phyloP scores from a whole-genome alignment of 371 early-diverging fungal species.

The Dichotomocladium elegans region DNA sequence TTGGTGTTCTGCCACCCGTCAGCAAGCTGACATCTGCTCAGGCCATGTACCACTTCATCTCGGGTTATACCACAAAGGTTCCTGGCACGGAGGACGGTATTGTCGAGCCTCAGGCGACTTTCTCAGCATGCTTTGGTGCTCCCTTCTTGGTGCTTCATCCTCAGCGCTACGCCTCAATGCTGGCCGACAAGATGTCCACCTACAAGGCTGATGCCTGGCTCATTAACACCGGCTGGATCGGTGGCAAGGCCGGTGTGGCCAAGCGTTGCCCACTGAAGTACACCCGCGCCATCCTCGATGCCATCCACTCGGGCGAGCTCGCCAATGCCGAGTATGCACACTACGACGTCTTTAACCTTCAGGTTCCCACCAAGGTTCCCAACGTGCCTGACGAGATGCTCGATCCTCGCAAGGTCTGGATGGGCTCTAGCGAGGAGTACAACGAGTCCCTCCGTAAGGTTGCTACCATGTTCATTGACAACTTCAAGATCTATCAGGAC shows the following conservation, averaged over 20 bases:
- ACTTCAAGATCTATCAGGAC: slow-evolving; percentile 87
- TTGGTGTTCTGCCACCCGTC: slow-evolving; percentile 94
- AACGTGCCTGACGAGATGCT: slow-evolving; percentile 85
- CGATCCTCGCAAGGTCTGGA: slow-evolving; percentile 88
- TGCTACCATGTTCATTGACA: slow-evolving; percentile 80
- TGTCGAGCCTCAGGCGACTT: slow-evolving; percentile 86
- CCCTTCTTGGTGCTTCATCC: slow-evolving; percentile 97
- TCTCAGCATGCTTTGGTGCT: slow-evolving; percentile 94
- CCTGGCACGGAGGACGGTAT: slow-evolving; percentile 96
- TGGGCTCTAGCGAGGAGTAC: slow-evolving; percentile 65
- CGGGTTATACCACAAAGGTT: slow-evolving; percentile 86
- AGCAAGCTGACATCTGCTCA: slow-evolving; percentile 84
- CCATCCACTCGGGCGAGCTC: slow-evolving; percentile 91
- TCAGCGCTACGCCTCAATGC: slow-evolving; percentile 91
- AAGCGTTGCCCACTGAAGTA: slow-evolving; percentile 91
- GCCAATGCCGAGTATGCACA: slow-evolving; percentile 75
- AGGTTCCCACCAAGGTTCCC: slow-evolving; percentile 74
- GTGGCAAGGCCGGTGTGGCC: slow-evolving; percentile 87
- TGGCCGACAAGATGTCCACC: slow-evolving; percentile 86
- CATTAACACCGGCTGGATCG: slow-evolving; percentile 97
- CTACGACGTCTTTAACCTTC: slow-evolving; percentile 83
- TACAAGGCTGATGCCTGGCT: slow-evolving; percentile 90
- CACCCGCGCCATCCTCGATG: slow-evolving; percentile 94
- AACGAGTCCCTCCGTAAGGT: slow-evolving; percentile 65
- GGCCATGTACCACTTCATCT: slow-evolving; percentile 96